These are phyloP conservation scores for Crucibulum laeve DNA, from an alignment of 768 basidiomycete species.

Conservation along the genomic window DNA sequence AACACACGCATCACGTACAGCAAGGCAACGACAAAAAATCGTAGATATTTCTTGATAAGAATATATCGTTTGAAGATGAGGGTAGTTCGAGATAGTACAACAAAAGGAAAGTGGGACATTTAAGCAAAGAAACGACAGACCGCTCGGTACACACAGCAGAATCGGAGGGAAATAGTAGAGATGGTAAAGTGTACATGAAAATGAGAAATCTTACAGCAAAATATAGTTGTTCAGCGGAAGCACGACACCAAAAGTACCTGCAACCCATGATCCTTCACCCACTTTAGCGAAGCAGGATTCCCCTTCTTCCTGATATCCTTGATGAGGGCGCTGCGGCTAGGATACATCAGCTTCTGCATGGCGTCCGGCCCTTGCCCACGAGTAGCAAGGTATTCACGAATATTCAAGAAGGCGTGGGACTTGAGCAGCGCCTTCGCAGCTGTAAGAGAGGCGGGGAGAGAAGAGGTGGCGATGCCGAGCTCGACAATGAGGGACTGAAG, in stretches of 20 bases:
- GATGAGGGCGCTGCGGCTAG: conserved; percentile 56
- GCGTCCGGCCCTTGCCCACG: conserved; percentile 62
- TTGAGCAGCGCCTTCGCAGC: conserved; percentile 68
- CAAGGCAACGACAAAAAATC: no score
- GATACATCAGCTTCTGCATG: conserved; percentile 57
- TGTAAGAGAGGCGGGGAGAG: conserved; percentile 56
- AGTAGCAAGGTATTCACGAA: conserved; percentile 67
- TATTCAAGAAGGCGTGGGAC: conserved; percentile 62
- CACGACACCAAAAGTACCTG: conserved; percentile 59
- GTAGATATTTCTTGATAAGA: no score
- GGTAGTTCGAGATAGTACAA: neutral
- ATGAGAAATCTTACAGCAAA: neutral
- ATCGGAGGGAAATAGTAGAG: neutral
- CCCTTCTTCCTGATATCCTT: conserved; percentile 50
- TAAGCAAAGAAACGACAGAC: neutral
- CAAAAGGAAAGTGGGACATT: neutral
- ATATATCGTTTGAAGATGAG: no score
- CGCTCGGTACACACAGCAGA: no score
- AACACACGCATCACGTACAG: no score
- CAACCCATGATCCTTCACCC: conserved; percentile 63
- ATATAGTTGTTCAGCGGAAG: conserved; percentile 24
- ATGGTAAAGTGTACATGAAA: neutral
- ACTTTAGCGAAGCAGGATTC: conserved; percentile 39
- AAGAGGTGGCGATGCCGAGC: conserved; percentile 53
- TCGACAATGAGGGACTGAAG: conserved; percentile 76